Percentiles rank a stretch among this genome's conserved stretches.
phyloP scores from a whole-genome alignment of 2,329 filamentous ascomycete genomes.

The Fusarium graminum region DNA sequence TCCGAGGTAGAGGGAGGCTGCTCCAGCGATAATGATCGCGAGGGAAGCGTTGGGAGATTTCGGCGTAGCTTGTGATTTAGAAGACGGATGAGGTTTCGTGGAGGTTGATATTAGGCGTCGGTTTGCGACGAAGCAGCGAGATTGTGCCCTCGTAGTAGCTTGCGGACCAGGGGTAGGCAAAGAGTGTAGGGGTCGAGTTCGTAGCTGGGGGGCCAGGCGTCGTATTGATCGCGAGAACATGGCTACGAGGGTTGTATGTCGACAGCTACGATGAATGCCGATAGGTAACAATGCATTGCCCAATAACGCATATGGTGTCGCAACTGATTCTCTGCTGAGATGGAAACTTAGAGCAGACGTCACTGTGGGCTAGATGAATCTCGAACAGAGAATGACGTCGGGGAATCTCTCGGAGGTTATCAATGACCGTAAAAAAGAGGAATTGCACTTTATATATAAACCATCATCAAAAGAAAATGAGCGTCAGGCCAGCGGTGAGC shows the following conservation, averaged over 20 bases:
- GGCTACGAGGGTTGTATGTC: conserved; percentile 7
- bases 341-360: conserved; percentile 12
- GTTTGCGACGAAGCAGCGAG: conserved; percentile 26
- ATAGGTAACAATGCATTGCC: conserved; percentile 27
- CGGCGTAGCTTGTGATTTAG: conserved; percentile 7
- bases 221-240: conserved; percentile 37
- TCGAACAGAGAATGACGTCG: conserved; percentile 28
- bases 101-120: conserved; percentile 5
- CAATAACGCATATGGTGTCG: conserved; percentile 8
- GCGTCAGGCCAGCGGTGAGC: conserved; percentile 32
- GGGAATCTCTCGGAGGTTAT: conserved; percentile 33
- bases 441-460: conserved; percentile 28
- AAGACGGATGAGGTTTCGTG: neutral
- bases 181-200: conserved; percentile 24
- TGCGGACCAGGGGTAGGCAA: conserved; percentile 15
- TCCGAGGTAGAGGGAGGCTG: conserved; percentile 38
- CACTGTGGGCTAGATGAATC: conserved; percentile 28
- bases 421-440: conserved; percentile 14
- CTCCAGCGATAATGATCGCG: conserved; percentile 31
- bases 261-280: neutral
- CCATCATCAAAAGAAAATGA: conserved; percentile 2
- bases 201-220: conserved; percentile 29
- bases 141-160: conserved; percentile 24
- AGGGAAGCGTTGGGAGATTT: conserved; percentile 12
- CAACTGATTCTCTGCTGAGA: conserved; percentile 4